These are phyloP conservation scores for Agrocybe chaxingu DNA, from an alignment of 768 basidiomycete species.

Conservation along the genomic window DNA sequence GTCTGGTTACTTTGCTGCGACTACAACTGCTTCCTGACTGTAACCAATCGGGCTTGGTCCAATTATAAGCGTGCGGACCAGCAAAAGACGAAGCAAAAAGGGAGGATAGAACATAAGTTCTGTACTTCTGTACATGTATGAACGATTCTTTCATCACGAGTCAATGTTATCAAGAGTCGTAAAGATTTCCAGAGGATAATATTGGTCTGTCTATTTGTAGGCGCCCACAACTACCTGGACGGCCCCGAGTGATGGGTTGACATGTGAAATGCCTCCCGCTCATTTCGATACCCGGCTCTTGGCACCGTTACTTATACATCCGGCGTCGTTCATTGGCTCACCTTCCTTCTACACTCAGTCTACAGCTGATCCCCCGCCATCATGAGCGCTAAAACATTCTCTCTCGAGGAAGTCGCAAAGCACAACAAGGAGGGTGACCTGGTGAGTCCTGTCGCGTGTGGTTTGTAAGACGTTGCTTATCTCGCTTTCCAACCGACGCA, in stretches of 20 bases:
- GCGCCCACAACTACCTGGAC: too few species aligned
- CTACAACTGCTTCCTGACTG: too few species aligned
- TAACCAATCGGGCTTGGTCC: neutral
- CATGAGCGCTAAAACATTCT: constrained; percentile 28
- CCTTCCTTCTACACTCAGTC: neutral
- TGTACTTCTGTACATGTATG: too few species aligned
- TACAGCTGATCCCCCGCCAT: neutral
- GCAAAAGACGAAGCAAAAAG: too few species aligned
- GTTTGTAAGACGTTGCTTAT: neutral
- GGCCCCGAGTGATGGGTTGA: too few species aligned
- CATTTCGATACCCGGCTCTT: neutral
- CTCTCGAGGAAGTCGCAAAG: constrained; percentile 41
- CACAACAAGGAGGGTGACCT: constrained; percentile 80
- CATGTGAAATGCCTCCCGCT: too few species aligned
- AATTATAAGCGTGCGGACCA: neutral
- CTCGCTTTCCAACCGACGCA: constrained; percentile 18
- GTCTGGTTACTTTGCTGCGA: neutral
- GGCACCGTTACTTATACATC: neutral
- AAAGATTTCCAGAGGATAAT: too few species aligned
- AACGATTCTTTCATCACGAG: too few species aligned
- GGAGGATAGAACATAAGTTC: too few species aligned
- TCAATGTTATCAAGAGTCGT: too few species aligned
- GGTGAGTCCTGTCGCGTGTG: constrained; percentile 31
- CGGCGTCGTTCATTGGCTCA: neutral
- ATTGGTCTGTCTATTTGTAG: too few species aligned